Evolutionary conservation across 2,329 filamentous ascomycete species (phyloP).

Genomic region (Scleromitrula shiraiana): DNA sequence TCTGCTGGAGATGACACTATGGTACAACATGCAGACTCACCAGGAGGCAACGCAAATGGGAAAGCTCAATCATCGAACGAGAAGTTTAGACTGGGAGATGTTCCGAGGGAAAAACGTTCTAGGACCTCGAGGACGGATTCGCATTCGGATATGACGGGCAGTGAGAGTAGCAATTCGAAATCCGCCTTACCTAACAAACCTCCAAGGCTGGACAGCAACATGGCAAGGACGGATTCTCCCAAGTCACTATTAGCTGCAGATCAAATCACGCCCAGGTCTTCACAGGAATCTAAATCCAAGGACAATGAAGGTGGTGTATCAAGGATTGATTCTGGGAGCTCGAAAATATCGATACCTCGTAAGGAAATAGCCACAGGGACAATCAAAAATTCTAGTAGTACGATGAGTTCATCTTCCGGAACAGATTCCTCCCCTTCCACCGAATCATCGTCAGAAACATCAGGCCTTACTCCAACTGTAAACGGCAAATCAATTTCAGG

Average conservation of each 20-base stretch:
- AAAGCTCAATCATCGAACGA: conserved; percentile 36
- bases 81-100: conserved; percentile 74
- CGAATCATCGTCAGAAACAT: conserved; percentile 26
- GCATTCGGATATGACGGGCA: conserved; percentile 31
- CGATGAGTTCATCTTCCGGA: conserved; percentile 23
- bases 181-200: conserved; percentile 18
- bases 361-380: conserved; percentile 47
- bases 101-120: conserved; percentile 56
- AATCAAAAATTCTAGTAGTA: conserved; percentile 20
- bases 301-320: conserved; percentile 43
- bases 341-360: conserved; percentile 40
- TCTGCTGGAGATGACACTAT: conserved; percentile 23
- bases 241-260: conserved; percentile 29
- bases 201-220: conserved; percentile 13
- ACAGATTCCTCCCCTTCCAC: conserved; percentile 28
- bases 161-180: conserved; percentile 29
- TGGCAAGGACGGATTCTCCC: conserved; percentile 19
- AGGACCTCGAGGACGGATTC: conserved; percentile 31
- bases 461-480: conserved; percentile 24
- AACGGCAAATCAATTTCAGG: conserved; percentile 29
- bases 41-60: conserved; percentile 26
- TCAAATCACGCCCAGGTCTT: conserved; percentile 42
- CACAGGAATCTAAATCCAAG: conserved; percentile 49
- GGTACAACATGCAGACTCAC: conserved; percentile 25
- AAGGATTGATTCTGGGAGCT: conserved; percentile 51